Percentiles rank a stretch among this genome's conserved stretches.
Evolutionary conservation across 345 rosid genomes (phyloP).

Genomic region (Pelargonium nanum): DNA sequence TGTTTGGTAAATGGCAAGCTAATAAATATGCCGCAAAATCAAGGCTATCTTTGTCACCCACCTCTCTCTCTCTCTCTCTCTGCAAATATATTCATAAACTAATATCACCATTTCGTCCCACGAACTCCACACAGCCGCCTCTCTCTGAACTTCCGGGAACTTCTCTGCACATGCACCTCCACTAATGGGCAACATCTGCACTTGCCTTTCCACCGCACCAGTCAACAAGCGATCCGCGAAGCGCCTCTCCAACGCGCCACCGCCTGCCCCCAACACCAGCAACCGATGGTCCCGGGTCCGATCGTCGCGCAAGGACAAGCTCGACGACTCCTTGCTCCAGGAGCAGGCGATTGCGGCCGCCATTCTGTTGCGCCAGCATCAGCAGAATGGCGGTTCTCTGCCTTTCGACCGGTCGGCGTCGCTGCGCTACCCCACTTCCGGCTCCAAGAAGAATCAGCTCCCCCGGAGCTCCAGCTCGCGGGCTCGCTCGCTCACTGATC

Average conservation of each 20-base stretch:
- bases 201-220: constrained; percentile 40
- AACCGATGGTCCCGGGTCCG: constrained; percentile 53
- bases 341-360: constrained; percentile 83
- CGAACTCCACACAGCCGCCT: too few relatives aligned
- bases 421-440: constrained; percentile 41
- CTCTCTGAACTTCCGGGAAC: too few relatives aligned
- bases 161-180: constrained; percentile 14
- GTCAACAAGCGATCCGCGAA: constrained; percentile 29
- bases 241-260: constrained; percentile 6
- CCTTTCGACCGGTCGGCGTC: constrained; percentile 79
- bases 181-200: constrained; percentile 58
- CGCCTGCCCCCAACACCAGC: constrained; percentile 13
- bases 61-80: too few relatives aligned
- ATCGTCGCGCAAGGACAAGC: constrained; percentile 49
- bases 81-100: too few relatives aligned
- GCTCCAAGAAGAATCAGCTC: constrained; percentile 51
- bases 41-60: too few relatives aligned
- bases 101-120: too few relatives aligned
- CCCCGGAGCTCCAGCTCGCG: constrained; percentile 87
- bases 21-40: too few relatives aligned
- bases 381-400: constrained; percentile 37
- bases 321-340: constrained; percentile 45
- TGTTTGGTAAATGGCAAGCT: too few relatives aligned
- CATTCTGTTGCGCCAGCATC: constrained; percentile 54
- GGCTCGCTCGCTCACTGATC: constrained; percentile 79